These are phyloP conservation scores for Phytopythium boreale DNA, from an alignment of 352 stramenopile species.

Conservation along the genomic window DNA sequence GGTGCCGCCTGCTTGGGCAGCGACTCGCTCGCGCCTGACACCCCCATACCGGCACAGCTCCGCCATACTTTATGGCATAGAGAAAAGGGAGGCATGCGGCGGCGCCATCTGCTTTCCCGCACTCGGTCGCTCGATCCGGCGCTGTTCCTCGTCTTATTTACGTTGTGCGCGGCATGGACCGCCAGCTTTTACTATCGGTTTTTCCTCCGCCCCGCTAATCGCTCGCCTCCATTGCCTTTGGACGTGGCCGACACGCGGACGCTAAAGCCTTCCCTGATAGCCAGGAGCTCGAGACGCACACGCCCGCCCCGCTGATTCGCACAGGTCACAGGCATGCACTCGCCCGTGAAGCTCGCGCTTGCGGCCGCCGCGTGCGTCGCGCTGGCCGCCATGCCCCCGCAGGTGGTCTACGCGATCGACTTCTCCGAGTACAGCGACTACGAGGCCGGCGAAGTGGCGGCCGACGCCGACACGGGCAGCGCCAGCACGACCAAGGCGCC, in stretches of 20 bases:
- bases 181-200: constrained; percentile 5
- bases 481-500: constrained; percentile 9
- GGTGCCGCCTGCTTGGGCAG: neutral
- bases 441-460: constrained; percentile 17
- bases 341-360: constrained; percentile 18
- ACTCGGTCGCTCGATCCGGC: constrained; percentile 3
- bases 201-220: neutral
- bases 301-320: neutral
- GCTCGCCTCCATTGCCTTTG: neutral
- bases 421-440: constrained; percentile 17
- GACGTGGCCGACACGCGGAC: neutral
- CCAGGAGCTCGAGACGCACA: neutral
- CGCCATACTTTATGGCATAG: neutral
- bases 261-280: neutral
- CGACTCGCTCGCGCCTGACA: neutral
- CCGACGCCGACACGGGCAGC: constrained; percentile 14
- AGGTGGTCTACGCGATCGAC: constrained; percentile 12
- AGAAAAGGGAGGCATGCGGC: neutral
- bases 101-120: constrained; percentile 19
- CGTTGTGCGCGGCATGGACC: neutral
- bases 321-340: constrained; percentile 13
- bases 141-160: neutral
- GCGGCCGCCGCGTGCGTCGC: constrained; percentile 14
- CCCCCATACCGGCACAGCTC: neutral
- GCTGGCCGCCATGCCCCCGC: constrained; percentile 9